Evolutionary conservation across 2,329 filamentous ascomycete species (phyloP), one percentile per base, ranked within the genome.

Genomic region (Xylaria sp.): DNA sequence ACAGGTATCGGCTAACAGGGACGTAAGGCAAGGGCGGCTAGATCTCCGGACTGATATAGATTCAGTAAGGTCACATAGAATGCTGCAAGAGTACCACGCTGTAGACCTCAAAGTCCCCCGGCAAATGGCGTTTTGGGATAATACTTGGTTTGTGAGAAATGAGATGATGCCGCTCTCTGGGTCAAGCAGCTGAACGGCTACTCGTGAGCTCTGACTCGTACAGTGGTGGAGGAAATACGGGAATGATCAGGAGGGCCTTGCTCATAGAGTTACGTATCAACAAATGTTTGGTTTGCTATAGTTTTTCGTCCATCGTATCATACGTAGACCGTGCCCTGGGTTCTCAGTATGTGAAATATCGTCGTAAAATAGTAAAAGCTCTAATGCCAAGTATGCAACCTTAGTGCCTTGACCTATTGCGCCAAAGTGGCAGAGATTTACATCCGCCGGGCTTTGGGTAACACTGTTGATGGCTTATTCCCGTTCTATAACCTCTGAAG

Each of bases 51-150:
- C 47, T 1, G 67, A 70, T 15, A 8, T 47, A 0, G 60, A 64
- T 9, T 59, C 61, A 3, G 35, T 15, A 4, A 50, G 61, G 28
- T 64, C 64, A 7, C 37, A 53, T 3, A 21, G 28, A 12, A 70
- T 69, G 65, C 15, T 70, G 9, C 1, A 45, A 19, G 56, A 63
- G 43, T 70, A 70, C 15, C 51, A 6, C 3, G 2, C 3, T 8
- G 38, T 51, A n/a, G 9, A 11, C 4, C 23, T 59, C n/a, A 11
- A 7, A 6, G 6, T 25, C 6, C 1, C 50, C 2, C n/a, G 3
- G 0, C 49, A 45, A 25, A 55, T 15, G 4, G 52, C 40, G 1
- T 65, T 65, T 5, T 60, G 6, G 9, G 45, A 31, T 1, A 65
- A 62, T 9, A 28, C 14, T 2, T 65, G 63, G 59, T 65, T 59